phyloP scores from a whole-genome alignment of 805 yeast species.

The Wickerhamiella kurtzmanii region DNA sequence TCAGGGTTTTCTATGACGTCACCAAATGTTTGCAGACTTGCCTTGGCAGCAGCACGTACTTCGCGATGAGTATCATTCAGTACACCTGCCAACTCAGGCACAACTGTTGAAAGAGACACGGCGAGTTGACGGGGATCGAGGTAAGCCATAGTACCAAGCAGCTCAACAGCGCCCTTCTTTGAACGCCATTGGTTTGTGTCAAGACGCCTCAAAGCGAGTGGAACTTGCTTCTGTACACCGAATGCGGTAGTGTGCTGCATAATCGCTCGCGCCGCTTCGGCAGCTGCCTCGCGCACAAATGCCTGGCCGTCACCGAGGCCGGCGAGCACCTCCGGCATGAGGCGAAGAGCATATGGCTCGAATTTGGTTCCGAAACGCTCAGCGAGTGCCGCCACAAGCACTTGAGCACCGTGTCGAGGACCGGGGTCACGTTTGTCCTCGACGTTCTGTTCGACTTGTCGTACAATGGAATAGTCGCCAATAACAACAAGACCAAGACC shows the following conservation, averaged over 20 bases:
- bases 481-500: constrained; percentile 78
- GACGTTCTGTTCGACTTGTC: constrained; percentile 65
- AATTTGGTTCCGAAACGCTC: constrained; percentile 59
- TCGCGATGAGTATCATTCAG: constrained; percentile 92
- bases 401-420: constrained; percentile 76
- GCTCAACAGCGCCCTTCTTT: constrained; percentile 90
- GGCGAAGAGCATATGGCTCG: constrained; percentile 89
- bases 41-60: constrained; percentile 90
- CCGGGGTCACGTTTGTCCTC: constrained; percentile 69
- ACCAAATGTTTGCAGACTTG: constrained; percentile 78
- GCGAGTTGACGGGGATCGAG: constrained; percentile 90
- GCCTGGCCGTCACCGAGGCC: constrained; percentile 73
- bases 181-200: constrained; percentile 93
- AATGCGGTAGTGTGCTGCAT: constrained; percentile 86
- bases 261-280: constrained; percentile 69
- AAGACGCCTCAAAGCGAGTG: constrained; percentile 71
- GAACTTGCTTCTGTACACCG: constrained; percentile 85
- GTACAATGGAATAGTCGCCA: constrained; percentile 60
- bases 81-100: constrained; percentile 93
- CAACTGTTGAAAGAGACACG: constrained; percentile 72
- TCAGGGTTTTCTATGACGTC: constrained; percentile 97
- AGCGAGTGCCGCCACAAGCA: constrained; percentile 75
- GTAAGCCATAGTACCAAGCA: constrained; percentile 95
- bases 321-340: constrained; percentile 66
- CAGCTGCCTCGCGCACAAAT: constrained; percentile 83